These are phyloP conservation scores for Alnus rubra DNA, from an alignment of 306 rosid species.

Conservation along the genomic window DNA sequence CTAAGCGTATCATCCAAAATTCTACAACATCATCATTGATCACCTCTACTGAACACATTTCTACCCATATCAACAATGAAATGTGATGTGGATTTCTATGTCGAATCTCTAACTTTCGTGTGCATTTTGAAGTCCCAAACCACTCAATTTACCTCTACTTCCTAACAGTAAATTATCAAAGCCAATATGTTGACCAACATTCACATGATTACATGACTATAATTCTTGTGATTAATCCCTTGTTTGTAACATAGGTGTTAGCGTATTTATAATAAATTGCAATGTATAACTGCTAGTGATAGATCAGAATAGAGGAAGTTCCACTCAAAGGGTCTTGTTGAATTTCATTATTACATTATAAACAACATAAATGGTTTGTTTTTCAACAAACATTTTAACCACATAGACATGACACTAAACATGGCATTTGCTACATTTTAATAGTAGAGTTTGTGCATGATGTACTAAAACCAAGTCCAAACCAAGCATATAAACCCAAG, in stretches of 20 bases:
- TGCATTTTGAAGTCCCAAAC: background rate
- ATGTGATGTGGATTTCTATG: background rate
- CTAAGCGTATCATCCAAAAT: background rate
- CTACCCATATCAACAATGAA: background rate
- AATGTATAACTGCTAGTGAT: background rate
- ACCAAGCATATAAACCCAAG: background rate
- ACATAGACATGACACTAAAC: background rate
- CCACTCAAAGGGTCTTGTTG: background rate
- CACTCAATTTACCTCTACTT: background rate
- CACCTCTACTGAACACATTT: background rate
- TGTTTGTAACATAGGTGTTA: background rate
- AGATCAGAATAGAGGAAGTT: background rate
- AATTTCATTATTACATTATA: background rate
- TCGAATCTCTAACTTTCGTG: background rate
- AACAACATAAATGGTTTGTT: background rate
- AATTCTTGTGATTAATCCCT: background rate
- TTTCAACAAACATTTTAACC: background rate
- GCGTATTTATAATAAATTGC: background rate
- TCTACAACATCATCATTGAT: background rate
- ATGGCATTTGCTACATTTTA: background rate
- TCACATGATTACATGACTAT: background rate
- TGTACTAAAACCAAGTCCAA: background rate
- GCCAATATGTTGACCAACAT: background rate
- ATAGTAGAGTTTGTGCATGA: background rate
- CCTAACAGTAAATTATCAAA: background rate